Percentiles rank a stretch among this genome's conserved stretches.
phyloP scores from a whole-genome alignment of 2,329 filamentous ascomycete genomes.

The Phaeosphaeriaceae sp. region DNA sequence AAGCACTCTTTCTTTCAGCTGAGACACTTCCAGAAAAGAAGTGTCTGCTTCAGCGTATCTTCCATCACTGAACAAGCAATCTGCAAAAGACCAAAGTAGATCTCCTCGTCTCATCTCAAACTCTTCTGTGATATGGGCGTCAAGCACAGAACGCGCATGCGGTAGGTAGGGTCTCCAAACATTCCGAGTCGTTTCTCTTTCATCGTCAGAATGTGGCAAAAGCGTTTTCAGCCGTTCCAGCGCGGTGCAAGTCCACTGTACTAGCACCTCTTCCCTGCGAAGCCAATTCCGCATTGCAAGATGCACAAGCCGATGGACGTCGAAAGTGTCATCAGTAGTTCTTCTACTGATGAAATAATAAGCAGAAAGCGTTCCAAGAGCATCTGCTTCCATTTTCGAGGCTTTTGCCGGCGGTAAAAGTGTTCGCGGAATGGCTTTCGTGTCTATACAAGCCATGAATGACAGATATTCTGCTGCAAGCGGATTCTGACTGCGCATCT shows the following conservation, averaged over 20 bases:
- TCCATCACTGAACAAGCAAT: not conserved
- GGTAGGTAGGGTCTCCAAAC: constrained; percentile 2
- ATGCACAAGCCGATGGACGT: constrained; percentile 13
- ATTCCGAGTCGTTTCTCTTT: not conserved
- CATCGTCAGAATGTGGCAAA: not conserved
- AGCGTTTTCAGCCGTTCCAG: not conserved
- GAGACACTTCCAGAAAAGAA: not conserved
- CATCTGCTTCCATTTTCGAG: not conserved
- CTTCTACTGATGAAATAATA: constrained; percentile 14
- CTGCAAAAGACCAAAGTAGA: not conserved
- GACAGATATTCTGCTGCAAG: constrained; percentile 44
- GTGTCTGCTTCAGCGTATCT: not conserved
- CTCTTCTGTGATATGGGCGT: not conserved
- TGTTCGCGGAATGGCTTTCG: constrained; percentile 3
- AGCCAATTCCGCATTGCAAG: constrained; percentile 10
- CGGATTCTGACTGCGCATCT: constrained; percentile 21
- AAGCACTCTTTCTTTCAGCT: not conserved
- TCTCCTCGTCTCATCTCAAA: not conserved
- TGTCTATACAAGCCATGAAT: constrained; percentile 6
- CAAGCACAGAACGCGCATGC: not conserved
- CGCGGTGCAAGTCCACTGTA: not conserved
- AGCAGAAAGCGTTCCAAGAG: constrained; percentile 2
- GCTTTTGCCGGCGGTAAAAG: not conserved
- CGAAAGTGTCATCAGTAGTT: constrained; percentile 3
- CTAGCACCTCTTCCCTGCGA: not conserved